Conservation (phyloP, 441 rosid genomes). For the Monsonia emarginata region DNA sequence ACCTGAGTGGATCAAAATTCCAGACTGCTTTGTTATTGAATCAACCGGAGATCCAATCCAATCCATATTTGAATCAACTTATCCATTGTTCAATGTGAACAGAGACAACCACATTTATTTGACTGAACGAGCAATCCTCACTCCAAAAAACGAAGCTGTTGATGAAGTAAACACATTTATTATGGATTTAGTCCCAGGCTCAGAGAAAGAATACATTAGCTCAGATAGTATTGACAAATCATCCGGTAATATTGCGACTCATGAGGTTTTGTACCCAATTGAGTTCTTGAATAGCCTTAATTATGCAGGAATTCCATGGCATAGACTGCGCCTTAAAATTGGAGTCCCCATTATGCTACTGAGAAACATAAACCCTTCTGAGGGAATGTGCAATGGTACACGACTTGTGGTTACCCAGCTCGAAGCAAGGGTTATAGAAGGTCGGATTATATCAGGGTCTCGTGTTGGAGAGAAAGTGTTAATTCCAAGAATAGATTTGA, state of each 20-base stretch:
- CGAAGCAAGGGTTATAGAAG: background rate
- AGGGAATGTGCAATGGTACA: constrained; percentile 9
- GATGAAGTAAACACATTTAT: background rate
- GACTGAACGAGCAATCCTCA: constrained; percentile 1
- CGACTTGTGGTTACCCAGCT: background rate
- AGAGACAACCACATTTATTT: too few relatives aligned
- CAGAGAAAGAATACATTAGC: background rate
- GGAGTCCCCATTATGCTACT: constrained; percentile 1
- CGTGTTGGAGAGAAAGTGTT: background rate
- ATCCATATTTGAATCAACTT: background rate
- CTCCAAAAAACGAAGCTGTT: background rate
- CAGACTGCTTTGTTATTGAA: background rate
- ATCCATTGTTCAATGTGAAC: background rate
- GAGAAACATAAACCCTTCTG: constrained; percentile 1
- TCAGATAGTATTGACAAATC: background rate
- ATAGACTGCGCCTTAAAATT: background rate
- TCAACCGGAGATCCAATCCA: background rate
- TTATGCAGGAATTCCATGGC: background rate
- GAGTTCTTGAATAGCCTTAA: constrained; percentile 3
- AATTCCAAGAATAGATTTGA: background rate
- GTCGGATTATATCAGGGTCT: background rate
- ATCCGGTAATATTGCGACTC: background rate
- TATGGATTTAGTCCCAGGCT: background rate
- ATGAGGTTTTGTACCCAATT: background rate
- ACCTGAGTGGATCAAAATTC: background rate